Evolutionary conservation across 345 rosid genomes (phyloP), one percentile per base, ranked within the genome.

Genomic region (Bruguiera gymnorhiza): DNA sequence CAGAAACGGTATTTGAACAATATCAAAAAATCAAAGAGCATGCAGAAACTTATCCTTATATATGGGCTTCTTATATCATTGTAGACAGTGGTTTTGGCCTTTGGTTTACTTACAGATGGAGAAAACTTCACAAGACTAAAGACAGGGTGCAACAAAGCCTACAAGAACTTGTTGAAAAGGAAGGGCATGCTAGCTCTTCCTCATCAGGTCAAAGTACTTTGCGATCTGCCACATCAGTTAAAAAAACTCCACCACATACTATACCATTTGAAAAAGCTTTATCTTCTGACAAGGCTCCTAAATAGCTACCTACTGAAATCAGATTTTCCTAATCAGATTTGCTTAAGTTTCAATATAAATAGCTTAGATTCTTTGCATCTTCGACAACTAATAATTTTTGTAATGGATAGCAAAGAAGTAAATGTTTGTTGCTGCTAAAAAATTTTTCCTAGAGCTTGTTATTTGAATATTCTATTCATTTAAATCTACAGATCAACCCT

Each of bases 61-160:
- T 92, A 24, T 94, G 98, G 98, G 97, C 83, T 62, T 94, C 98
- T 0, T 94, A 91, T 61, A 84, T 82, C 3, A 79, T 88, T 63
- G 97, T 92, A 32, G 92, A 94, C 34, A 97, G 99, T 8, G 92
- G 92, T 63, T 84, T 92, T 23, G 84, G 71, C 63, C 86, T 89
- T 32, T 94, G 96, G 95, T 69, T 78, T 8, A 59, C 86, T 16
- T 92, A 92, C 70, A 79, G 99, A 72, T 89, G 91, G 92, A 86
- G 92, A 76, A 92, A 86, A 78, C 96, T 94, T 59, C 83, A 97
- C 11, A 88, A 80, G 79, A 89, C 97, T 0, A 97, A 94, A 83
- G 95, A 88, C 76, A 84, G 97, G 71, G 93, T 94, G 37, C 87
- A 89, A 62, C 76, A 80, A 51, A 87, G 87, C 73, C 86, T 91